A percentile compares a stretch with the other conserved stretches of the same genome.
Conservation (phyloP, 495 filamentous ascomycete species). For the Tuber umbilicatum region DNA sequence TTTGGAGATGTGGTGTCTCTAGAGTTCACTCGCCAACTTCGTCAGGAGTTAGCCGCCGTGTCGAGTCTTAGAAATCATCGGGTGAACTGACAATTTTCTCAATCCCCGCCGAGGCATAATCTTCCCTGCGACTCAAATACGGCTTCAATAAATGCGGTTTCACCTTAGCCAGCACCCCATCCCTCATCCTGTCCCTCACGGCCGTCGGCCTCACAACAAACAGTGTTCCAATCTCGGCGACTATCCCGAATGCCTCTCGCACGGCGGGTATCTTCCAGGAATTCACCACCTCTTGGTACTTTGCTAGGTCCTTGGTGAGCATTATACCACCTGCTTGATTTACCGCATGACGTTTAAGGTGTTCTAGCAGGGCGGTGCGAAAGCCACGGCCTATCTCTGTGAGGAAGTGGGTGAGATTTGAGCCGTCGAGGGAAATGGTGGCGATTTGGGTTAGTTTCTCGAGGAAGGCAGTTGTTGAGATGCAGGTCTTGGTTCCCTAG, state of each 20-base stretch:
- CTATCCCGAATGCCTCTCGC: slow-evolving; percentile 65
- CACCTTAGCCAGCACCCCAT: slow-evolving; percentile 39
- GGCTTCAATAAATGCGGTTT: slow-evolving; percentile 37
- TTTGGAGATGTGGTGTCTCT: neutral
- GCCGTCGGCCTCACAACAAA: slow-evolving; percentile 70
- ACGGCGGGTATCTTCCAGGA: slow-evolving; percentile 69
- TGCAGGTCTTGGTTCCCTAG: neutral
- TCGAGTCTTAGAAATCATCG: neutral
- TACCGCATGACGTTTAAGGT: slow-evolving; percentile 88
- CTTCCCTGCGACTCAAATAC: slow-evolving; percentile 39
- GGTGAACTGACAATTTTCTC: slow-evolving; percentile 35
- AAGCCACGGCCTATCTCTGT: slow-evolving; percentile 76
- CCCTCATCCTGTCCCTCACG: slow-evolving; percentile 39
- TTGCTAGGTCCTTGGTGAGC: slow-evolving; percentile 89
- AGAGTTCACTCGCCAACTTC: neutral
- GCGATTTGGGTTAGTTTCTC: slow-evolving; percentile 56
- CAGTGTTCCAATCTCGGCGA: slow-evolving; percentile 90
- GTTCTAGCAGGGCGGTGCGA: slow-evolving; percentile 71
- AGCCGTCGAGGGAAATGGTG: slow-evolving; percentile 62
- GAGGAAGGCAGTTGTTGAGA: slow-evolving; percentile 52
- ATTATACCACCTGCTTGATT: slow-evolving; percentile 87
- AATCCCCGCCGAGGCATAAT: slow-evolving; percentile 39
- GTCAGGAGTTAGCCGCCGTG: neutral
- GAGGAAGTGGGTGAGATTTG: slow-evolving; percentile 68
- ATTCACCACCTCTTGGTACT: slow-evolving; percentile 74